Evolutionary conservation across 106 monocot genomes (phyloP), one percentile per base, ranked within the genome.

Genomic region (Phalaenopsis aphrodite): DNA sequence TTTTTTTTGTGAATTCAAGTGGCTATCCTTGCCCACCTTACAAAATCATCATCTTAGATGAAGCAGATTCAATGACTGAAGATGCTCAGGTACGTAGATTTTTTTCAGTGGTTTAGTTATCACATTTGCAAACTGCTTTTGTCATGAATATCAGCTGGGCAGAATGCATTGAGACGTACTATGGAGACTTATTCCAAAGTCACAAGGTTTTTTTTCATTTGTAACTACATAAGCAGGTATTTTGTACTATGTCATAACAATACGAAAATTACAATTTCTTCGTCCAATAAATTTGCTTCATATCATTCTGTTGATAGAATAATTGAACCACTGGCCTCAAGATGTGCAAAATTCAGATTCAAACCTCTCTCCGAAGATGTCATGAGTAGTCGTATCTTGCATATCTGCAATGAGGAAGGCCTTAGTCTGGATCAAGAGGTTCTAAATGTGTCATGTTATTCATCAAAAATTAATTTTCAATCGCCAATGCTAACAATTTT

Each of bases 1-100:
- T 16, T 78, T 78, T 83, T 72, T 21, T 64, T 78, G 49, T 72
- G 79, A 46, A 36, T 55, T 84, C 37, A 64, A 91, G 92, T 68
- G 83, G 88, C 37, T 99, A 93, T 81, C 92, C 93, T 43, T 99
- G 94, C 46, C 94, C 98, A 49, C 94, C 92, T 66, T 99, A 84
- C 85, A 99, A 99, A 88, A 99, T 99, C 52, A 94, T 99, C 43
- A 91, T 99, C 78, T 80, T 99, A 41, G 98, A 99, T 83, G 98
- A 99, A 85, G 98, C 98, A 74, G 98, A 99, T 84, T 99, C 98
- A 21, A 99, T 99, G 98, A 99, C 98, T 45, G 94, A 99, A 87
- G 94, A 99, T 88, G 98, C 98, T 84, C 98, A 98, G 87, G 97
- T 94, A 79, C 55, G 66, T 42, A 12, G 38, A 69, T 17, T 30